phyloP scores from a whole-genome alignment of 2,329 filamentous ascomycete genomes.

The Claviceps purpurea region DNA sequence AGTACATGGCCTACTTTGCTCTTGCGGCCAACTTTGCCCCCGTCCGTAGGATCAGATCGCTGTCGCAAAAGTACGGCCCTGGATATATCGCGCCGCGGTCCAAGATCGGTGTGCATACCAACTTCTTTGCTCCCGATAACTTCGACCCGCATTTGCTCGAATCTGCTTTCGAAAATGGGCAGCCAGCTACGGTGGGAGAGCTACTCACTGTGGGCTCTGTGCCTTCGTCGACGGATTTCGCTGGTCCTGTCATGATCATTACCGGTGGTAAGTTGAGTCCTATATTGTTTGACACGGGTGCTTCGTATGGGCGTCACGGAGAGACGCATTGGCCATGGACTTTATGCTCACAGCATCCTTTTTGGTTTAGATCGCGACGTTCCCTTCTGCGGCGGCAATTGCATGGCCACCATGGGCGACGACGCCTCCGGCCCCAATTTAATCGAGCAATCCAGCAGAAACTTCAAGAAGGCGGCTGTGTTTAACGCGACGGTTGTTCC shows the following conservation, averaged over 20 bases:
- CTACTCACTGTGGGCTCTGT: conserved; percentile 38
- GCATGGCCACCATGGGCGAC: conserved; percentile 28
- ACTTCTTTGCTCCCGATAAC: conserved; percentile 36
- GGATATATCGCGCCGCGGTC: conserved; percentile 41
- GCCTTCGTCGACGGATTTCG: conserved; percentile 24
- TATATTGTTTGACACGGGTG: background rate
- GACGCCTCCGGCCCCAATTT: conserved; percentile 24
- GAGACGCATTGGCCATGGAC: no score
- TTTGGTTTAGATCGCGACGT: conserved; percentile 27
- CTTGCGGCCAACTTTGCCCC: conserved; percentile 34
- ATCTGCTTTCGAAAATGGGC: conserved; percentile 30
- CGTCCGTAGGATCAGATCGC: conserved; percentile 19
- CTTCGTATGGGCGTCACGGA: background rate
- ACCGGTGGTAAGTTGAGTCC: conserved; percentile 32
- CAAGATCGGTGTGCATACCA: conserved; percentile 34
- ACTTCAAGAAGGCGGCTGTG: conserved; percentile 29
- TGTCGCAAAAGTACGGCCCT: conserved; percentile 22
- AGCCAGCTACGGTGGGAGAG: conserved; percentile 46
- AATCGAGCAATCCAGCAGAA: conserved; percentile 25
- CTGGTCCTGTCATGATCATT: conserved; percentile 43
- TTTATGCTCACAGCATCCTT: background rate
- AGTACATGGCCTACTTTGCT: conserved; percentile 29
- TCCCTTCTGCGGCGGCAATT: conserved; percentile 51
- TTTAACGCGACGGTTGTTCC: conserved; percentile 43
- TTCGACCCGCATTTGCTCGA: conserved; percentile 42